Evolutionary conservation across 768 basidiomycete species (phyloP), one percentile per base, ranked within the genome.

Genomic region (Mycena epipterygia): DNA sequence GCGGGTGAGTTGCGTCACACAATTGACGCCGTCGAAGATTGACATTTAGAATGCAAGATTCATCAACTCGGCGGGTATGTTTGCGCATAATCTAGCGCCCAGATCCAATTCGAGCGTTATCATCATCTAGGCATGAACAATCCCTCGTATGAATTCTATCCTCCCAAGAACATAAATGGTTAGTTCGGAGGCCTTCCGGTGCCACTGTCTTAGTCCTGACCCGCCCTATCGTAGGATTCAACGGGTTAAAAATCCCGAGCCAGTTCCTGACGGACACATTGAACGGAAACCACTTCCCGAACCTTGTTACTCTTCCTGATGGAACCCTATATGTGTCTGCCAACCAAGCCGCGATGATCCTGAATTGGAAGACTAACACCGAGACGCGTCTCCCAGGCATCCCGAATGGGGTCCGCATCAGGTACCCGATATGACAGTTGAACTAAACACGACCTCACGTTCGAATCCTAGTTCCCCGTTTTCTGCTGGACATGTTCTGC

Each of bases 51-150:
- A 55, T 23, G 78, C 68, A 11, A 89, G 89, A 4, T 92, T 90
- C 85, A 90, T 91, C 76, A 91, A 92, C 74, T 2, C 7, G 12
- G 70, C 70, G 7, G 65, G 70, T 71, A 63, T n/a, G 70, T 19
- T n/a, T 16, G 5, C 29, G 46, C 17, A 27, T 39, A 14, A n/a
- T n/a, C n/a, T 17, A 30, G 21, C n/a, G 5, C 44, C 4, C 5
- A 7, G 12, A 21, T 33, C 25, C 35, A 53, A 30, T 32, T 51
- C 53, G 3, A 29, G 19, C 14, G 13, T 27, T 44, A 2, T 44
- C 84, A 12, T 27, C n/a, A 6, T 35, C 84, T 82, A 59, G 89
- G 89, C 5, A 86, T 88, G 58, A 90, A 90, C 77, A 89, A 90
- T 65, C 89, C 89, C 0, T 90, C 89, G 0, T 78, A 82, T 57